These are phyloP conservation scores for Daldinia bambusicola DNA, from an alignment of 495 filamentous ascomycete species.

Conservation along the genomic window DNA sequence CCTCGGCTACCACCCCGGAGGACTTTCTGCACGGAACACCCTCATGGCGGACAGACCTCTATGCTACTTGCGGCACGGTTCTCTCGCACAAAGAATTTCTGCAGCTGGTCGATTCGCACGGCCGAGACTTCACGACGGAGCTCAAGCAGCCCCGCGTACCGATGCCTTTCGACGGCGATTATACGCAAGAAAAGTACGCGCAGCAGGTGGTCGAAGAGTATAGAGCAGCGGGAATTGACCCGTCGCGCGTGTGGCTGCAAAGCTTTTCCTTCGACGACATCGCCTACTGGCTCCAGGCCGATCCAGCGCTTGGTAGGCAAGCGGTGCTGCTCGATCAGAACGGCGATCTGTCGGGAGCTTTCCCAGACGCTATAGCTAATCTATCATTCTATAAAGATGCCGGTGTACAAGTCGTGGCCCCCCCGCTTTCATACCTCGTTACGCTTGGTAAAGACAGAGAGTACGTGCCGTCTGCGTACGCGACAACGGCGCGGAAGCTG, in stretches of 20 bases:
- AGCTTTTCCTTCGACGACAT: slow-evolving; percentile 69
- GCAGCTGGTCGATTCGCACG: slow-evolving; percentile 60
- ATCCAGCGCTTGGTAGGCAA: slow-evolving; percentile 66
- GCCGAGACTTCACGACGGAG: slow-evolving; percentile 68
- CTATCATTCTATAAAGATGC: slow-evolving; percentile 57
- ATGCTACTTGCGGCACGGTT: slow-evolving; percentile 65
- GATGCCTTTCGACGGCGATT: slow-evolving; percentile 70
- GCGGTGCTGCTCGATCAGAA: slow-evolving; percentile 68
- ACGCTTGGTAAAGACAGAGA: slow-evolving; percentile 48
- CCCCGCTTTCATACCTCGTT: slow-evolving; percentile 57
- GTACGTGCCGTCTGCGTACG: slow-evolving; percentile 57
- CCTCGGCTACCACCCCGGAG: slow-evolving; percentile 61
- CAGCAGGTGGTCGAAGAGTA: slow-evolving; percentile 70
- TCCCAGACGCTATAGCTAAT: slow-evolving; percentile 59
- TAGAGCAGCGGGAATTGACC: slow-evolving; percentile 60
- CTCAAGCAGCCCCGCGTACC: slow-evolving; percentile 67
- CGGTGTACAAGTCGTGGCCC: slow-evolving; percentile 57
- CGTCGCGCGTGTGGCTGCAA: slow-evolving; percentile 68
- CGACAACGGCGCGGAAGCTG: slow-evolving; percentile 59
- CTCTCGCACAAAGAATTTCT: slow-evolving; percentile 65
- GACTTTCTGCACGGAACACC: slow-evolving; percentile 65
- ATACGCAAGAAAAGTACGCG: slow-evolving; percentile 66
- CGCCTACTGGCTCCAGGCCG: slow-evolving; percentile 68
- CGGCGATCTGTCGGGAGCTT: slow-evolving; percentile 57
- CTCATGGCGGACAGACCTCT: slow-evolving; percentile 66